A percentile compares a stretch with the other conserved stretches of the same genome.
These are phyloP conservation scores for Kockiozyma suomiensis DNA, from an alignment of 805 yeast genomes.

Conservation along the genomic window DNA sequence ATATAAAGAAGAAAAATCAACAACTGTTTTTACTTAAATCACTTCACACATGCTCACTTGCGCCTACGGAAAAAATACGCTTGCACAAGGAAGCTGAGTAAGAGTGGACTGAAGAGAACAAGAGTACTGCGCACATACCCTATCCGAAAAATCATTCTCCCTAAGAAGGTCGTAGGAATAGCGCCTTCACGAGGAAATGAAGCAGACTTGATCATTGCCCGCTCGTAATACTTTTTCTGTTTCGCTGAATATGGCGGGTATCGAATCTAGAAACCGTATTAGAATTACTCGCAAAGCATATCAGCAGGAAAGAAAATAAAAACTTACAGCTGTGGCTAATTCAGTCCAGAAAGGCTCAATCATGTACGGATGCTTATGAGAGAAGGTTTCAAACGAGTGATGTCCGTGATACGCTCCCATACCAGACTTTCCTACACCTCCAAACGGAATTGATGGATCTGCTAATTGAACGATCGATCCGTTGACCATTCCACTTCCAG, in stretches of 20 bases:
- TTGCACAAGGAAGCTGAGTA: neutral
- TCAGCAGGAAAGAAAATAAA: constrained; percentile 44
- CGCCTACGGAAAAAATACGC: neutral
- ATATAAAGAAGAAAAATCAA: neutral
- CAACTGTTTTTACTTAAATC: neutral
- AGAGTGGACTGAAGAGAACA: neutral
- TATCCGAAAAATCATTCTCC: constrained; percentile 2
- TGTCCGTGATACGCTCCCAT: constrained; percentile 80
- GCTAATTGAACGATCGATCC: constrained; percentile 76
- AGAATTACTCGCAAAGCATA: neutral
- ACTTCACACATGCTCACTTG: neutral
- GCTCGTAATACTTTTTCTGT: neutral
- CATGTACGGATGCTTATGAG: constrained; percentile 70
- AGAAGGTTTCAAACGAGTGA: constrained; percentile 68
- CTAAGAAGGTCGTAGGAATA: constrained; percentile 16
- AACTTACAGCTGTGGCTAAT: constrained; percentile 57
- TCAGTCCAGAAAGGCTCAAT: constrained; percentile 70
- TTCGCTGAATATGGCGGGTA: constrained; percentile 25
- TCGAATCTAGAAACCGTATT: constrained; percentile 10
- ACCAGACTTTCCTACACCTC: constrained; percentile 88
- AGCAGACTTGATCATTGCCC: neutral
- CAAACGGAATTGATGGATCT: constrained; percentile 74
- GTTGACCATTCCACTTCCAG: constrained; percentile 72
- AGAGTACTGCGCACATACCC: constrained; percentile 6
- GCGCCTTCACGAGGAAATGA: constrained; percentile 29